Evolutionary conservation across 2,329 filamentous ascomycete species (phyloP).

Genomic region (Colletotrichum sp.): DNA sequence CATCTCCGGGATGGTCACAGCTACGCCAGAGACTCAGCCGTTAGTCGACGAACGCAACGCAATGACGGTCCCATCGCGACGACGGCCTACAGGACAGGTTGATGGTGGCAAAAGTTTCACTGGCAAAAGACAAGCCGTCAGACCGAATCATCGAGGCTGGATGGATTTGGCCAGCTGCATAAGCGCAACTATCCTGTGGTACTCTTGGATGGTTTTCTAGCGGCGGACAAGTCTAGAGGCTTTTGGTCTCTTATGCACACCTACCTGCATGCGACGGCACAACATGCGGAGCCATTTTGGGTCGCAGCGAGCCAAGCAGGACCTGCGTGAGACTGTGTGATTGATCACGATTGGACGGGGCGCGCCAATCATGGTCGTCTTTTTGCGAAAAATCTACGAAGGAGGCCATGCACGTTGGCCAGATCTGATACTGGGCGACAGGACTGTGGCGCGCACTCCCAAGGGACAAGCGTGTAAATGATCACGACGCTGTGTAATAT

Average conservation of each 20-base stretch:
- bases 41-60: not conserved
- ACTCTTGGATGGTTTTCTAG: slow-evolving; percentile 9
- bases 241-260: not conserved
- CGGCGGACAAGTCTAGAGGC: not conserved
- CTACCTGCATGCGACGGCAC: slow-evolving; percentile 7
- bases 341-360: not conserved
- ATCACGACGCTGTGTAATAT: not conserved
- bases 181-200: slow-evolving; percentile 24
- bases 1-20: slow-evolving; percentile 16
- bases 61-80: not conserved
- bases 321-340: slow-evolving; percentile 3
- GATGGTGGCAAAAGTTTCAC: not conserved
- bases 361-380: slow-evolving; percentile 1
- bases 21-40: not conserved
- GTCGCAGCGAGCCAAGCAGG: slow-evolving; percentile 3
- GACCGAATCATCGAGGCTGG: not conserved
- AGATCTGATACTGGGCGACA: not conserved
- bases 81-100: not conserved
- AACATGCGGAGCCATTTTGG: not conserved
- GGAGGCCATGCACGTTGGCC: not conserved
- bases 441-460: not conserved
- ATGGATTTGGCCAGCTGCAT: slow-evolving; percentile 20
- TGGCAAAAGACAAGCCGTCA: not conserved
- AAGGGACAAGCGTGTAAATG: not conserved
- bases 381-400: not conserved